Evolutionary conservation across 208 protist genomes (phyloP), one percentile per base, ranked within the genome.

Genomic region (Histomonas meleagridis): DNA sequence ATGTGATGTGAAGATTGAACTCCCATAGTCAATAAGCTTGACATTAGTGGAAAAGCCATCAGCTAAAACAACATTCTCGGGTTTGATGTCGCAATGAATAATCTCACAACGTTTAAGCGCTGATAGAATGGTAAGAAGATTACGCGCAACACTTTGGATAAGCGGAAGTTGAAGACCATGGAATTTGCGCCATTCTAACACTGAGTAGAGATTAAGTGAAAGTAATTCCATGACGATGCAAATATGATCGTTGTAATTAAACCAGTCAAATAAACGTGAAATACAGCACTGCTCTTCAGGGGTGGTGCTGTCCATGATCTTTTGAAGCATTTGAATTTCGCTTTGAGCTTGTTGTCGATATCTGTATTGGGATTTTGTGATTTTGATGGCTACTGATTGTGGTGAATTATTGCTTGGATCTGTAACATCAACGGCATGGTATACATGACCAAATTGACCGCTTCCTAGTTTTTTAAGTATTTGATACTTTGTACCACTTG

Each of bases 21-120:
- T 97, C 49, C 98, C 98, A 95, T 99, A 99, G 94, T 99, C 98
- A 91, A 99, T 98, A 23, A 99, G 79, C 91, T 97, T 98, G 92
- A 99, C 98, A 16, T 94, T 18, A 26, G 10, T 5, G 4, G 28
- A 51, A 90, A 40, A 65, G 5, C 40, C 86, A 70, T 91, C 53
- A 49, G 40, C 86, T 4, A 65, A 43, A 21, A 91, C 28, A n/a
- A 91, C 69, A 49, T 91, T 91, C 48, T 91, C 86, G 9, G 86
- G 86, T 91, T 91, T 91, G 10, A 91, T 69, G 26, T 91, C 86
- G 49, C 53, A 18, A 12, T 69, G 49, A 49, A 91, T 91, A 48
- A 91, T 69, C 32, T 32, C 46, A n/a, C 23, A 3, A 26, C 28
- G 51, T 55, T 86, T 55, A 7, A 86, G 26, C 9, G 18, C 76